phyloP scores from a whole-genome alignment of 1,284 basidiomycete species.

The Sphagnurus paluster region DNA sequence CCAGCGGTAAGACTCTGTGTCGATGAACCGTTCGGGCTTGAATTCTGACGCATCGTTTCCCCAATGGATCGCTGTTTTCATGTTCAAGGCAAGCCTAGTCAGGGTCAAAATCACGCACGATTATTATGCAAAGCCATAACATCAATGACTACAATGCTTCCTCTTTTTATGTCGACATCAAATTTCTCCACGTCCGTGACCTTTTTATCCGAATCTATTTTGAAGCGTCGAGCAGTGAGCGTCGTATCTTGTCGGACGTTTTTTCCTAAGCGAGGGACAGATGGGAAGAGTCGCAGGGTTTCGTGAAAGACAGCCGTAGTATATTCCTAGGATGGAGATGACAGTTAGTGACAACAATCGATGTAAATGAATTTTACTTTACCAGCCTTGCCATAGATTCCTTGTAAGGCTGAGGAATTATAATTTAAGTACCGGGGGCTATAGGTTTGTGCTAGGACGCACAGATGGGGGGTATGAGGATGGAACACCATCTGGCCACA shows the following conservation, averaged over 20 bases:
- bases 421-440: neutral
- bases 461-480: slow-evolving; percentile 21
- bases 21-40: slow-evolving; percentile 49
- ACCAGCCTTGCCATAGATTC: slow-evolving; percentile 35
- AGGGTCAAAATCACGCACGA: slow-evolving; percentile 19
- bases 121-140: slow-evolving; percentile 36
- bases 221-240: slow-evolving; percentile 35
- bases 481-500: slow-evolving; percentile 34
- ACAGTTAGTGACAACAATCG: neutral
- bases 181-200: slow-evolving; percentile 30
- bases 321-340: slow-evolving; percentile 33
- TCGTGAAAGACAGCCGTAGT: slow-evolving; percentile 42
- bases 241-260: slow-evolving; percentile 33
- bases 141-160: slow-evolving; percentile 40
- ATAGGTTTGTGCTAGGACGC: slow-evolving; percentile 4
- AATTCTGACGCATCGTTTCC: slow-evolving; percentile 45
- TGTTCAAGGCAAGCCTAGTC: neutral
- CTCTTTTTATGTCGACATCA: slow-evolving; percentile 38
- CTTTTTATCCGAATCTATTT: slow-evolving; percentile 24
- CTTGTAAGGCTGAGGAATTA: slow-evolving; percentile 32
- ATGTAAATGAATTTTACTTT: neutral
- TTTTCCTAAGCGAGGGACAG: slow-evolving; percentile 41
- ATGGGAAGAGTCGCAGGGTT: slow-evolving; percentile 41
- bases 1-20: slow-evolving; percentile 37
- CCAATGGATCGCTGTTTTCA: slow-evolving; percentile 37